Percentiles rank a stretch among this genome's conserved stretches.
Evolutionary conservation across 352 stramenopile species (phyloP).

Genomic region (Phytophthora pistaciae): DNA sequence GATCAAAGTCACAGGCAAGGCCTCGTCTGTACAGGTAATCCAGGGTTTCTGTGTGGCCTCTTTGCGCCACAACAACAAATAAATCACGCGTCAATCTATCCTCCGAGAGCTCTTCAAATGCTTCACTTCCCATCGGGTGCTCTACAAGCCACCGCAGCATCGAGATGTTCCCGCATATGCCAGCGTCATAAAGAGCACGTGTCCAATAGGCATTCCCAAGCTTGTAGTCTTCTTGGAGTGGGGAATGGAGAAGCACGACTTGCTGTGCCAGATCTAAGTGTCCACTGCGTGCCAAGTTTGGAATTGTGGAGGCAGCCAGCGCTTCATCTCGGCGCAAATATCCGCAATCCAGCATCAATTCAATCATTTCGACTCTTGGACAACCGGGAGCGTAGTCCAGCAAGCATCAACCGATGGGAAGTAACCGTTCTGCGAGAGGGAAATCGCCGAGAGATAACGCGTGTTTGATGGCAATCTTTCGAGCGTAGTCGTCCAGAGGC

Average conservation of each 20-base stretch:
- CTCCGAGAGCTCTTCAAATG: background rate
- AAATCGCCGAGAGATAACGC: constrained; percentile 3
- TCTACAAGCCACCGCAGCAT: constrained; percentile 3
- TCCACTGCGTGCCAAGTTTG: background rate
- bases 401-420: background rate
- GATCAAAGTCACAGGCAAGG: too few species aligned
- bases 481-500: background rate
- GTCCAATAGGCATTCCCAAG: constrained; percentile 1
- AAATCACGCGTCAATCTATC: background rate
- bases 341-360: constrained; percentile 7
- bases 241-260: constrained; percentile 13
- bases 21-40: constrained; percentile 4
- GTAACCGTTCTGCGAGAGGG: constrained; percentile 1
- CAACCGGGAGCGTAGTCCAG: constrained; percentile 1
- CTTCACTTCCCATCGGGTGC: background rate
- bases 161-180: background rate
- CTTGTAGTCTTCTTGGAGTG: background rate
- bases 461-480: background rate
- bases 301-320: background rate
- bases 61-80: background rate
- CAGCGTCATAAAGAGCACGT: background rate
- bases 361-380: constrained; percentile 1
- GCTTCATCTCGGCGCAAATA: constrained; percentile 7
- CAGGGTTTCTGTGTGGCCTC: background rate
- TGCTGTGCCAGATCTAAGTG: constrained; percentile 7